Evolutionary conservation across 2,329 filamentous ascomycete species (phyloP).

Genomic region (Dactylonectria estremocensis): DNA sequence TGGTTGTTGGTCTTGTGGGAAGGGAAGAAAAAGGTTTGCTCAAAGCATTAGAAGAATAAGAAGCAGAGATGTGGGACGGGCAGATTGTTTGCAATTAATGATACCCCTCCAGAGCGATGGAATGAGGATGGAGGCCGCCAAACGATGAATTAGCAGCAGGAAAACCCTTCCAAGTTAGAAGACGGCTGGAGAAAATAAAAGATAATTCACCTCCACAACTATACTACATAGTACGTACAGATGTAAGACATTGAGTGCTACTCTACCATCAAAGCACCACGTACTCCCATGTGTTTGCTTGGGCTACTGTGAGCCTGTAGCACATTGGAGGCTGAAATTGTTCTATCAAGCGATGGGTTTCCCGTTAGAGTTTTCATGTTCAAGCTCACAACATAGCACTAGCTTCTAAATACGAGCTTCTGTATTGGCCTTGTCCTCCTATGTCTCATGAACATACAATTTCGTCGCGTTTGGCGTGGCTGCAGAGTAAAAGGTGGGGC

Average conservation of each 20-base stretch:
- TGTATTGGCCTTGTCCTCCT: not conserved
- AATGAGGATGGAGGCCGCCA: conserved; percentile 10
- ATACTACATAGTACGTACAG: not conserved
- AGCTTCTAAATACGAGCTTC: not conserved
- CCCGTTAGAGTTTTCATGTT: not conserved
- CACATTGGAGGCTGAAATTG: not conserved
- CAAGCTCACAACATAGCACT: not conserved
- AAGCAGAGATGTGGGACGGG: conserved; percentile 6
- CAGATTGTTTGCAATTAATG: conserved; percentile 25
- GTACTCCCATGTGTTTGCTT: too few relatives aligned
- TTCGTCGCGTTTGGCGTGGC: not conserved
- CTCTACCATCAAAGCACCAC: too few relatives aligned
- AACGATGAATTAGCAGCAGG: not conserved
- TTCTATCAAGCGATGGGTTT: not conserved
- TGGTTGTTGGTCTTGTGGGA: not conserved
- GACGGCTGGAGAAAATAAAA: conserved; percentile 11
- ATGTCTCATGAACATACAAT: not conserved
- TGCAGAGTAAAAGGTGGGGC: conserved; percentile 37
- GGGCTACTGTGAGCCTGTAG: not conserved
- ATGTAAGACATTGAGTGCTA: not conserved
- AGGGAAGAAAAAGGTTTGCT: not conserved
- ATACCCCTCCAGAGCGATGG: conserved; percentile 26
- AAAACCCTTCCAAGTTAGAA: not conserved
- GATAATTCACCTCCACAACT: not conserved
- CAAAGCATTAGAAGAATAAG: not conserved